Base-by-base conservation (phyloP, 768 basidiomycete species). In the Mycena kentingensis region DNA sequence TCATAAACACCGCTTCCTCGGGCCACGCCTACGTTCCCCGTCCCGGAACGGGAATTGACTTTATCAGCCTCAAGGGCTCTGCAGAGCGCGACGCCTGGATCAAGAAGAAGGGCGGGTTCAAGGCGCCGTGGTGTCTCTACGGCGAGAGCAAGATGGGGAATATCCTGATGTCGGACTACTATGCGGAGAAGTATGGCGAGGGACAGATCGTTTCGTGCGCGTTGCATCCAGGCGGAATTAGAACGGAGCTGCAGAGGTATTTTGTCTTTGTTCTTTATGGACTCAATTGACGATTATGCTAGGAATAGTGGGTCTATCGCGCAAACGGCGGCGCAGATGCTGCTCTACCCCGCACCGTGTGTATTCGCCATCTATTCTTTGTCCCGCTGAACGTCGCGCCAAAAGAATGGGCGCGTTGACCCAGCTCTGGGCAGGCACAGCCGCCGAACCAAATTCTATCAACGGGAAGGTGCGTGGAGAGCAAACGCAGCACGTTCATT, bases 121-220 rank as follows among this genome's bases (percentile, higher is more conserved):
- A 29, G 15, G n/a, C 13, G 8, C 15, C 44, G 15, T 46, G 44
- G 44, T 46, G 6, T 3, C 42, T 57, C 0, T 57, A 57, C 35
- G 46, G 51, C 2, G 16, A 60, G 26, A 52, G 53, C 21, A 35
- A 50, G 28, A 34, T 70, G 58, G 70, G 63, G 0, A 69, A 67
- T 43, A 58, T 70, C 21, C 45, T 67, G 31, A 46, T 67, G 27
- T 51, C 65, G 16, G 58, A 64, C 45, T 65, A 69, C 44, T 64
- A 69, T 15, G 65, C 63, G 1, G 53, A 63, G 26, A 54, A 60
- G 19, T 64, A 68, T 45, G 60, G 58, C 5, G 67, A 64, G 29
- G n/a, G n/a, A n/a, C 64, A 64, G 10, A 60, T 72, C 28, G 58
- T 66, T 1, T 64, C 66, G 1, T 65, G 55, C 18, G 52, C 70